These are phyloP conservation scores for Marasmius oreades DNA, from an alignment of 1,284 basidiomycete species.

Conservation along the genomic window DNA sequence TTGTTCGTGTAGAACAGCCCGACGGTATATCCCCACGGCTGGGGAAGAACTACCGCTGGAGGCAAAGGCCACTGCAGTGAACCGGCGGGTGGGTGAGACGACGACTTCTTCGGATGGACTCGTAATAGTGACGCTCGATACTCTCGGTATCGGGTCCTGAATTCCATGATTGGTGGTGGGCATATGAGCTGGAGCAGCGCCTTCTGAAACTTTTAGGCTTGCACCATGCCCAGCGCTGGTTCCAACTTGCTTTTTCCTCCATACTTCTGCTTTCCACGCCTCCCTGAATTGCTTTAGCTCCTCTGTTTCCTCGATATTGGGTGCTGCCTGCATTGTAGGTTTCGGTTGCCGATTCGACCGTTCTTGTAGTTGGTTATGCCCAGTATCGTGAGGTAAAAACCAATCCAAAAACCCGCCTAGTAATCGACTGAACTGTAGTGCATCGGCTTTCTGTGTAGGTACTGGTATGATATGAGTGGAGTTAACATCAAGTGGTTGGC, in stretches of 20 bases:
- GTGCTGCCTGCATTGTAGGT: neutral
- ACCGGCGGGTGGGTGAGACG: neutral
- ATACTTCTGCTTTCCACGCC: conserved; percentile 6
- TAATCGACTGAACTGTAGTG: no score
- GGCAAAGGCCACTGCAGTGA: conserved; percentile 17
- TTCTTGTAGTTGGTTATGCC: neutral
- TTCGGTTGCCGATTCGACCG: neutral
- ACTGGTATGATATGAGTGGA: no score
- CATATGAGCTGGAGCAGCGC: neutral
- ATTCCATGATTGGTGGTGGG: neutral
- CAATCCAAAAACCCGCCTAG: no score
- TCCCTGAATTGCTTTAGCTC: conserved; percentile 11
- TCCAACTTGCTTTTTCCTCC: neutral
- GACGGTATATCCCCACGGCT: conserved; percentile 66
- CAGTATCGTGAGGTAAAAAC: no score
- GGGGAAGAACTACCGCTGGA: conserved; percentile 30
- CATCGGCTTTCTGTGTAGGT: no score
- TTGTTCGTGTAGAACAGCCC: conserved; percentile 73
- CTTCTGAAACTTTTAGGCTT: neutral
- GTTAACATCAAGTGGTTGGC: no score
- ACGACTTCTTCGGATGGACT: neutral
- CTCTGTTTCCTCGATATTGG: conserved; percentile 5
- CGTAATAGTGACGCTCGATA: neutral
- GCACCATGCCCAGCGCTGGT: neutral
- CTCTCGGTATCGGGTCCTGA: neutral